Conservation (phyloP, 768 basidiomycete genomes). For the Xerocomus potaroensis region DNA sequence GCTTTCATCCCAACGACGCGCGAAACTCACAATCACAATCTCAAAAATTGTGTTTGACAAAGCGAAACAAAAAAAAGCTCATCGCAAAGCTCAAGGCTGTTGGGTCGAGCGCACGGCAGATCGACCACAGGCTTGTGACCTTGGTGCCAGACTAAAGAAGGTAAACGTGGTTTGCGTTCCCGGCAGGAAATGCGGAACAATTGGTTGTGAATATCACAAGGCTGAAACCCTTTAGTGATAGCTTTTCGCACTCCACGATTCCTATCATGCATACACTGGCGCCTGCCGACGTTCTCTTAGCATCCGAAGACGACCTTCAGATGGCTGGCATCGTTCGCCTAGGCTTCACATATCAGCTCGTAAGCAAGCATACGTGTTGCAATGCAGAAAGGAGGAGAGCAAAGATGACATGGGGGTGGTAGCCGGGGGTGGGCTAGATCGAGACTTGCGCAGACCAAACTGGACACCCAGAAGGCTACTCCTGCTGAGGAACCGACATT, state of each 20-base stretch:
- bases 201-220: slow-evolving; percentile 18
- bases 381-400: slow-evolving; percentile 35
- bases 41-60: too few relatives aligned
- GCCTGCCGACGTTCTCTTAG: slow-evolving; percentile 20
- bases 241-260: slow-evolving; percentile 10
- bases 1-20: too few relatives aligned
- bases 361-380: slow-evolving; percentile 52
- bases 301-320: slow-evolving; percentile 32
- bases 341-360: slow-evolving; percentile 49
- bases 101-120: too few relatives aligned
- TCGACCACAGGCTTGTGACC: slow-evolving; percentile 32
- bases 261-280: slow-evolving; percentile 49
- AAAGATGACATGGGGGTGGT: not conserved
- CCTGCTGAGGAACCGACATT: slow-evolving; percentile 3
- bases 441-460: slow-evolving; percentile 6
- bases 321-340: slow-evolving; percentile 47
- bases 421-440: slow-evolving; percentile 14
- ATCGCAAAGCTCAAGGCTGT: too few relatives aligned
- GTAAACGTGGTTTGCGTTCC: slow-evolving; percentile 21
- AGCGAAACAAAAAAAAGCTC: too few relatives aligned
- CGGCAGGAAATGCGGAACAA: too few relatives aligned
- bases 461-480: not conserved
- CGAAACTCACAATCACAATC: too few relatives aligned
- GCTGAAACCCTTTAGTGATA: slow-evolving; percentile 25
- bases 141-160: slow-evolving; percentile 25